phyloP scores from a whole-genome alignment of 139 green algal species.

The Tetradesmus obliquus region DNA sequence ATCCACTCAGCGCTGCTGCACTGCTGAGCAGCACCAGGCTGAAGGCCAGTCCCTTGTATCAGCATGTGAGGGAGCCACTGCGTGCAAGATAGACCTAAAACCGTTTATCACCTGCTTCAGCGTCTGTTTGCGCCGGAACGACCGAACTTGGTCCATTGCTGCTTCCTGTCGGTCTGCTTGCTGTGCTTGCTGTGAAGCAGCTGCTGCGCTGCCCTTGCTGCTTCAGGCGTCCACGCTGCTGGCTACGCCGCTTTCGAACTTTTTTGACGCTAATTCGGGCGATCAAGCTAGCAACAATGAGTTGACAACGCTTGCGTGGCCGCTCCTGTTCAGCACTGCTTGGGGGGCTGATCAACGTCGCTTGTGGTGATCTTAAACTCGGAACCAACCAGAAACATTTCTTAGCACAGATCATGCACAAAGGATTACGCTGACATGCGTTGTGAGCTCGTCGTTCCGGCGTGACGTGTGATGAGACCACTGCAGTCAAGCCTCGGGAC shows the following conservation, averaged over 20 bases:
- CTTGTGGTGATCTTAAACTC: not conserved
- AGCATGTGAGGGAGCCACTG: too few relatives aligned
- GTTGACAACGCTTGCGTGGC: not conserved
- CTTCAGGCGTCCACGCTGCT: not conserved
- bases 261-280: too few relatives aligned
- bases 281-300: too few relatives aligned
- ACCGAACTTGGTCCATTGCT: not conserved
- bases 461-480: not conserved
- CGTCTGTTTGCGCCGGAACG: not conserved
- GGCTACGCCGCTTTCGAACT: too few relatives aligned
- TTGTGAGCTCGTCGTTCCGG: not conserved
- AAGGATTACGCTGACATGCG: not conserved
- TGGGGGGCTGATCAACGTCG: not conserved
- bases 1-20: too few relatives aligned
- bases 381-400: not conserved
- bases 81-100: too few relatives aligned
- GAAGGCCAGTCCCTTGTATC: too few relatives aligned
- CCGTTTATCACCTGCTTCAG: not conserved
- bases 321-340: not conserved
- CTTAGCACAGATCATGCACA: not conserved
- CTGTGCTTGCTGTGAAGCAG: not conserved
- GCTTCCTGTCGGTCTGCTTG: not conserved
- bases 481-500: not conserved
- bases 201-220: not conserved
- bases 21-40: too few relatives aligned